A percentile compares a stretch with the other conserved stretches of the same genome.
Conservation (phyloP, 2,329 filamentous ascomycete species). For the Nemania diffusa region DNA sequence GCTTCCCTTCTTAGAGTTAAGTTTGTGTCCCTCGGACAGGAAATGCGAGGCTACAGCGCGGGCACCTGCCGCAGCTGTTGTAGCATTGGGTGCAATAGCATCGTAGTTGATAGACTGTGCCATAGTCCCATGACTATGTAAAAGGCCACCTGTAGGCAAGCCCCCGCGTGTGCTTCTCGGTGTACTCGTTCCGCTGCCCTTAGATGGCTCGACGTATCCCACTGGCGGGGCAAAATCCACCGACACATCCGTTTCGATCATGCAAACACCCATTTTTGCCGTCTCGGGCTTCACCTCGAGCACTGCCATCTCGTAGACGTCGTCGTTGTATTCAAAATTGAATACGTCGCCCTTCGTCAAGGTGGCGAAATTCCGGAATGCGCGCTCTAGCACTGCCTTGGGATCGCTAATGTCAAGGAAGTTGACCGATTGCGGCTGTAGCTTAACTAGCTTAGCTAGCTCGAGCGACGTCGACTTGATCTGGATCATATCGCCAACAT, state of each 20-base stretch:
- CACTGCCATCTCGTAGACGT: conserved; percentile 91
- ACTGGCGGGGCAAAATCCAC: conserved; percentile 96
- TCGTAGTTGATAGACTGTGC: conserved; percentile 97
- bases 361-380: conserved; percentile 94
- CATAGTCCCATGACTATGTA: conserved; percentile 93
- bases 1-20: conserved; percentile 83
- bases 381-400: conserved; percentile 95
- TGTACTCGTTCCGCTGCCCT: conserved; percentile 84
- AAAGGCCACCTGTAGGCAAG: conserved; percentile 74
- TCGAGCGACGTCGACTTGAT: conserved; percentile 94
- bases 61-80: conserved; percentile 66
- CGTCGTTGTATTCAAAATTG: conserved; percentile 96
- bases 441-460: conserved; percentile 91
- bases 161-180: conserved; percentile 74
- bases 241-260: conserved; percentile 94
- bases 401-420: conserved; percentile 98
- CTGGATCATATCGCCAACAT: conserved; percentile 93
- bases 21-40: conserved; percentile 78
- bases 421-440: conserved; percentile 90
- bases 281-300: conserved; percentile 90
- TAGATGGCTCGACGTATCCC: conserved; percentile 90
- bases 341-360: conserved; percentile 94
- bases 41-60: conserved; percentile 74
- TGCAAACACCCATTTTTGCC: conserved; percentile 86
- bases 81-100: conserved; percentile 83